These are phyloP conservation scores for Camillea tinctor DNA, from an alignment of 2,329 filamentous ascomycete genomes.

Conservation along the genomic window DNA sequence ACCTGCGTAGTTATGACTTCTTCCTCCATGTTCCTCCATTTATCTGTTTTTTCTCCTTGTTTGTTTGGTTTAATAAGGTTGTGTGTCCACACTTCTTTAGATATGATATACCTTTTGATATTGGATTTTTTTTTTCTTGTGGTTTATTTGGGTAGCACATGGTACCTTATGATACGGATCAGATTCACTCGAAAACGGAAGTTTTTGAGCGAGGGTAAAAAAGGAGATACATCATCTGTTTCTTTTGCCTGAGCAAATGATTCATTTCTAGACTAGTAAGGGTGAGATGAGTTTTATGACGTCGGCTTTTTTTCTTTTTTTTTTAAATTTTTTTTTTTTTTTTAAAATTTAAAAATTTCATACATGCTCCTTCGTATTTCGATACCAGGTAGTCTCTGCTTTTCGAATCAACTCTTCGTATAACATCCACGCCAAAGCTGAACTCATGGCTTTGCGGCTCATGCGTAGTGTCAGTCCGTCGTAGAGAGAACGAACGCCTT, in stretches of 20 bases:
- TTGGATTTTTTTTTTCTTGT: neutral
- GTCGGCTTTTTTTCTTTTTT: neutral
- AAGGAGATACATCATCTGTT: neutral
- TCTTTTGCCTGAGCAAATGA: slow-evolving; percentile 3
- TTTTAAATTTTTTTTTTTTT: no score
- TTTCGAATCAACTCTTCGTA: slow-evolving; percentile 90
- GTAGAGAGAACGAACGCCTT: slow-evolving; percentile 77
- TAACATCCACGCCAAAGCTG: slow-evolving; percentile 93
- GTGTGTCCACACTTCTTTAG: neutral
- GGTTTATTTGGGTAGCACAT: neutral
- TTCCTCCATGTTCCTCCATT: neutral
- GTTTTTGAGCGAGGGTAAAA: neutral
- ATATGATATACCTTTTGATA: neutral
- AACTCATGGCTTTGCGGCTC: slow-evolving; percentile 86
- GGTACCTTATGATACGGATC: neutral
- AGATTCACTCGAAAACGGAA: neutral
- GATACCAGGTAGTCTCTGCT: slow-evolving; percentile 45
- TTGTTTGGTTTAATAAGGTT: neutral
- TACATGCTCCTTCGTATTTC: slow-evolving; percentile 24
- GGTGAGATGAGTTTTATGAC: slow-evolving; percentile 4
- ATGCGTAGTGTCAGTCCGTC: slow-evolving; percentile 85
- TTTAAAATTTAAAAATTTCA: slow-evolving; percentile 17
- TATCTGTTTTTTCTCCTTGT: neutral
- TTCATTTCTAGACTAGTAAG: slow-evolving; percentile 3
- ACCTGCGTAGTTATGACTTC: slow-evolving; percentile 34